Evolutionary conservation across 805 yeast species (phyloP), one percentile per base, ranked within the genome.

Genomic region (Saccharomycopsis sp.): DNA sequence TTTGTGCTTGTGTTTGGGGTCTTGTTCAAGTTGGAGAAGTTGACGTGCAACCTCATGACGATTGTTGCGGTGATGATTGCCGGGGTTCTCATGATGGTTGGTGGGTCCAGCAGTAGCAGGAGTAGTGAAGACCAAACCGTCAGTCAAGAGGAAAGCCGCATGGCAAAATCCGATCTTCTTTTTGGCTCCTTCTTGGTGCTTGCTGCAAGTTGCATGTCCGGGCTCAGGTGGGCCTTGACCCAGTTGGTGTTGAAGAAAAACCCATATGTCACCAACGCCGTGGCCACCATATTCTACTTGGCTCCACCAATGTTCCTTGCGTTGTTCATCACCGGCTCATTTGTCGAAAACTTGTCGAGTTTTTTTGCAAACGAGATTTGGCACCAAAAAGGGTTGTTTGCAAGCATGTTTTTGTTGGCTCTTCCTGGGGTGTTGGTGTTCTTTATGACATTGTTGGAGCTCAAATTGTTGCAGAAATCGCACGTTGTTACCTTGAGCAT

Each of bases 141-240:
- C n/a, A 44, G 10, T 43, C 45, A 7, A n/a, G 19, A 34, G 7
- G 34, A 19, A 5, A 20, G 20, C 8, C n/a, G 42, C 8, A 34
- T 57, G 55, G 3, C 39, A 18, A 16, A 25, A 46, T 18, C 30
- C 7, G 42, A 43, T 12, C 21, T 33, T 13, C 18, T 22, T 25
- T 45, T 79, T 2, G 97, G 98, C 2, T 75, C 86, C 17, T 39
- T 75, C 2, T 62, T 87, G 20, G 96, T 89, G 1, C 61, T 92
- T 21, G 62, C 72, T 2, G 88, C 95, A 3, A 75, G 94, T 2
- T 70, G 81, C 56, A 71, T 86, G 62, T 79, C 92, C 12, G 98
- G 98, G 0, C 63, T 92, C 38, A 71, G 98, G 48, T 92, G 98
- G 98, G 89, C 95, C 1, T 73, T 88, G 47, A 87, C 97, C 1